Percentiles rank a stretch among this genome's conserved stretches.
phyloP scores from a whole-genome alignment of 2,329 filamentous ascomycete species.

The Acrocalymma vagum region DNA sequence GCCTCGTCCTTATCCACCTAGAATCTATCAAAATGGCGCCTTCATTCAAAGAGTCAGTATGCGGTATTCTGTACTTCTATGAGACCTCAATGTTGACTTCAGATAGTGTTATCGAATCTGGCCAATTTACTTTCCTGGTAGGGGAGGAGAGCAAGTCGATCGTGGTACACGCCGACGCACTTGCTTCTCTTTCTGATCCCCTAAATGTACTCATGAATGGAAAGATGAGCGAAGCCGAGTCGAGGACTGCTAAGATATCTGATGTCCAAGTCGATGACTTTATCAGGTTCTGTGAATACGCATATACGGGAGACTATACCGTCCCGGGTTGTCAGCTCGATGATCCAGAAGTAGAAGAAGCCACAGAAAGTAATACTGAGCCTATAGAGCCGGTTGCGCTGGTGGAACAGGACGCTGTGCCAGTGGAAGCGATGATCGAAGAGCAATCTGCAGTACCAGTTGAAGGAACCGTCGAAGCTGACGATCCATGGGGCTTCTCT shows the following conservation, averaged over 20 bases:
- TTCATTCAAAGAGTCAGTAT: too few relatives aligned
- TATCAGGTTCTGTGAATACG: slow-evolving; percentile 34
- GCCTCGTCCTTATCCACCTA: too few relatives aligned
- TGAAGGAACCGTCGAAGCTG: neutral
- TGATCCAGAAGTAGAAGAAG: too few relatives aligned
- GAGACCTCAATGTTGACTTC: too few relatives aligned
- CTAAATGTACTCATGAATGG: slow-evolving; percentile 31
- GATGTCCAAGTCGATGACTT: slow-evolving; percentile 34
- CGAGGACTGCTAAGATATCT: slow-evolving; percentile 15
- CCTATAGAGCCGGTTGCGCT: neutral
- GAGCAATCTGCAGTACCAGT: neutral
- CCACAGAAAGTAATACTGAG: neutral
- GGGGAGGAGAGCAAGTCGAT: slow-evolving; percentile 25
- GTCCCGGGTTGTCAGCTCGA: slow-evolving; percentile 14
- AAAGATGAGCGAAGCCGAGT: slow-evolving; percentile 26
- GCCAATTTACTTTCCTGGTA: slow-evolving; percentile 33
- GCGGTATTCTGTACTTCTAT: too few relatives aligned
- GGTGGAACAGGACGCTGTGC: neutral
- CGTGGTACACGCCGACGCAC: slow-evolving; percentile 25
- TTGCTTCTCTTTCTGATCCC: slow-evolving; percentile 24
- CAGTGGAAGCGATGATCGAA: neutral
- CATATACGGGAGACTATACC: slow-evolving; percentile 32
- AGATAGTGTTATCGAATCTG: slow-evolving; percentile 25
- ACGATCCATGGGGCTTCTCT: neutral
- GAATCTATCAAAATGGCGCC: too few relatives aligned